Base-by-base conservation (phyloP, 2,329 filamentous ascomycete species). In the Gremmenia infestans region DNA sequence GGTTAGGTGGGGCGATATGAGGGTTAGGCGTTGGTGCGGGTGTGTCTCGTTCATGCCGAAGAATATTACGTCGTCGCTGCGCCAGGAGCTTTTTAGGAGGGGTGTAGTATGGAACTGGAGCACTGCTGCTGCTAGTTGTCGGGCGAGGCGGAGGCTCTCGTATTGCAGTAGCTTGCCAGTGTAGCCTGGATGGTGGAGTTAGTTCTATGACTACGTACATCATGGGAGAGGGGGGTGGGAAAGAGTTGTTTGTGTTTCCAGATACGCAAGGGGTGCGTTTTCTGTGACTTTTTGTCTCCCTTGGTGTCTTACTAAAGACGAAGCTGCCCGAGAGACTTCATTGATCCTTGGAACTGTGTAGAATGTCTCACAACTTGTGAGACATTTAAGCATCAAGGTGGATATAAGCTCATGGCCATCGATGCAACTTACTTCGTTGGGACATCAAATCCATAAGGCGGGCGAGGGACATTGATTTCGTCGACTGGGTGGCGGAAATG, bases 41-140 rank as follows among this genome's bases (percentile, higher is more conserved):
- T 43, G 56, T 6, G 45, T 53, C 37, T 25, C 28, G 35, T 39
- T 53, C 11, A 42, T 45, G 46, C 36, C 46, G 35, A 57, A 60
- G 47, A 60, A 60, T 5, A 60, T 49, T 9, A 60, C 48, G 22
- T 60, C 58, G 7, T 56, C 50, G 8, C 58, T 55, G 19, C 52
- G 42, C 55, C 55, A 60, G 17, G 35, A 50, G 25, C 32, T 37
- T 28, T 54, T 57, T 12, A 60, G 50, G 12, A 58, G 23, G 17
- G 58, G 58, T 6, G 58, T 60, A 2, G 55, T 55, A 40, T 60
- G 55, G 32, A 57, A 60, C 39, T 60, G 58, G 8, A 60, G 48
- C 14, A 58, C 55, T 6, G 53, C 58, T 14, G 56, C 53, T 23
- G 58, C 53, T 5, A 60, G 51, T 56, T 54, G 58, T 8, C 47